Conservation (phyloP, 2,329 filamentous ascomycete genomes). For the Claviceps citrina region DNA sequence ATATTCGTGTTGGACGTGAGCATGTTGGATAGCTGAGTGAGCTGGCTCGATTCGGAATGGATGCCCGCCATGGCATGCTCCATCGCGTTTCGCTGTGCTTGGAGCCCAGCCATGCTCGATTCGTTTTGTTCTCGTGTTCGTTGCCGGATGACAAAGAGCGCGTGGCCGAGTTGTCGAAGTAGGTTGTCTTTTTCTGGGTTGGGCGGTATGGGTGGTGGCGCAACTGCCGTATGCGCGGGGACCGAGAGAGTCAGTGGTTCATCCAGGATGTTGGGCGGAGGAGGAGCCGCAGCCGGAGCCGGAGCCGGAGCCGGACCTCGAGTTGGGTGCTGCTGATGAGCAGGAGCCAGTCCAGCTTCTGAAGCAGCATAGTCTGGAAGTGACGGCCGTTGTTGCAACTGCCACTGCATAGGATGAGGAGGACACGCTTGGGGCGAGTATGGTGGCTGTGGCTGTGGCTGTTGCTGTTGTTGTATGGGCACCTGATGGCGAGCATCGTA, state of each 20-base stretch:
- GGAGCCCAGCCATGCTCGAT: slow-evolving; percentile 57
- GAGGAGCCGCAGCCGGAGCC: slow-evolving; percentile 17
- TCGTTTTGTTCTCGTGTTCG: slow-evolving; percentile 56
- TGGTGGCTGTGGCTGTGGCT: neutral
- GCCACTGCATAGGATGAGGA: slow-evolving; percentile 10
- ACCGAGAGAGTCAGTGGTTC: slow-evolving; percentile 38
- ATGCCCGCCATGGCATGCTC: slow-evolving; percentile 51
- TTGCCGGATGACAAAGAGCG: slow-evolving; percentile 53
- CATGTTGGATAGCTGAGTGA: slow-evolving; percentile 55
- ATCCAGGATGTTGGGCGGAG: slow-evolving; percentile 38
- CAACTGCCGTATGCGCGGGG: slow-evolving; percentile 32
- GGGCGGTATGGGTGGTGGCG: slow-evolving; percentile 75
- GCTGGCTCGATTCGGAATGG: slow-evolving; percentile 55
- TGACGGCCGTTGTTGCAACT: slow-evolving; percentile 8
- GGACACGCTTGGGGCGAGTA: slow-evolving; percentile 2
- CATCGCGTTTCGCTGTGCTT: slow-evolving; percentile 67
- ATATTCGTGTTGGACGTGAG: slow-evolving; percentile 65
- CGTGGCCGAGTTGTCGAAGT: slow-evolving; percentile 57
- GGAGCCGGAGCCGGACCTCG: slow-evolving; percentile 10
- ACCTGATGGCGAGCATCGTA: neutral
- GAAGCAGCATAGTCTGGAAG: slow-evolving; percentile 6
- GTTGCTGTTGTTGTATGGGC: too few relatives aligned
- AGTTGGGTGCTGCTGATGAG: slow-evolving; percentile 5
- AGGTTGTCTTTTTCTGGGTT: slow-evolving; percentile 93
- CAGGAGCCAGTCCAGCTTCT: slow-evolving; percentile 3